These are phyloP conservation scores for Melampsora americana DNA, from an alignment of 1,284 basidiomycete species.

Conservation along the genomic window DNA sequence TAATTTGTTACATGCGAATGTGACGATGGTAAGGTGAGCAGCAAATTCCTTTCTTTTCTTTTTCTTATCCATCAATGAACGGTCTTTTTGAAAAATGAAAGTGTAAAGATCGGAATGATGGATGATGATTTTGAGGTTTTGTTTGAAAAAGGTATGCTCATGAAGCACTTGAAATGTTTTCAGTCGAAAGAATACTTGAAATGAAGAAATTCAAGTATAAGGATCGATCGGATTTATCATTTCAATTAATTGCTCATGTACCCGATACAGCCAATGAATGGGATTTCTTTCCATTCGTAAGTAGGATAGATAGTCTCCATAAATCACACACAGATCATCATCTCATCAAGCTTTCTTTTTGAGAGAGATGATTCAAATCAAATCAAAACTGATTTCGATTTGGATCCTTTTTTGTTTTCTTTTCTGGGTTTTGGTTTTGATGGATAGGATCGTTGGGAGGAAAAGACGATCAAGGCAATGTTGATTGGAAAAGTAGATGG, in stretches of 20 bases:
- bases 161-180: background rate
- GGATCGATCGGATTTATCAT: background rate
- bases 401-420: no score
- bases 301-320: no score
- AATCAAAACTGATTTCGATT: no score
- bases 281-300: background rate
- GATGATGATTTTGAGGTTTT: no score
- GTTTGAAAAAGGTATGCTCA: background rate
- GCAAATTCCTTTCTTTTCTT: no score
- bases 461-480: background rate
- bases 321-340: no score
- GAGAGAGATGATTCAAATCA: no score
- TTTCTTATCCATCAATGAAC: no score
- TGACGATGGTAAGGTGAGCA: background rate
- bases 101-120: no score
- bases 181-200: background rate
- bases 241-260: conserved; percentile 2
- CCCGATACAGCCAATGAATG: background rate
- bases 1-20: background rate
- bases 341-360: no score
- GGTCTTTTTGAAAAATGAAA: no score
- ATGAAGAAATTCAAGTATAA: conserved; percentile 3
- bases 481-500: background rate
- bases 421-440: no score
- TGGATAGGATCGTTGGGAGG: background rate